Evolutionary conservation across 1,284 basidiomycete genomes (phyloP).

Genomic region (Leccinum insolens): DNA sequence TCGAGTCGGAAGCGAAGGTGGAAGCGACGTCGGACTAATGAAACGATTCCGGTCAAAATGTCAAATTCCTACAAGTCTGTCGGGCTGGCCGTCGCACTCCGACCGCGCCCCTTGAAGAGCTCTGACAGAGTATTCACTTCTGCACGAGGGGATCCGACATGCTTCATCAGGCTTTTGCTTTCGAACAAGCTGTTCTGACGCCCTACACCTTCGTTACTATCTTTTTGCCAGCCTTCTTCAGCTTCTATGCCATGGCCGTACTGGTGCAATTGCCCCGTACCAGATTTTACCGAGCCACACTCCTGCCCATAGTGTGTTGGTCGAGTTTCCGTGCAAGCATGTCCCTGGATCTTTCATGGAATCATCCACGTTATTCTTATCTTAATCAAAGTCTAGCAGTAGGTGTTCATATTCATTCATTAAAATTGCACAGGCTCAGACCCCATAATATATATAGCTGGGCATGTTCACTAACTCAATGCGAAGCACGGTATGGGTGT

Average conservation of each 20-base stretch:
- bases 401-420: slow-evolving; percentile 3
- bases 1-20: not conserved
- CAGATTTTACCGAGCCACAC: slow-evolving; percentile 19
- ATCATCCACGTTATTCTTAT: slow-evolving; percentile 12
- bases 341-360: slow-evolving; percentile 28
- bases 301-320: slow-evolving; percentile 31
- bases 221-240: slow-evolving; percentile 21
- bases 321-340: slow-evolving; percentile 15
- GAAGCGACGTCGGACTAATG: not conserved
- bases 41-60: not conserved
- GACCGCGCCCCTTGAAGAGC: not conserved
- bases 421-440: not conserved
- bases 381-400: slow-evolving; percentile 32
- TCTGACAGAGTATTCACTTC: slow-evolving; percentile 11
- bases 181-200: slow-evolving; percentile 23
- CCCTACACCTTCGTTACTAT: slow-evolving; percentile 23
- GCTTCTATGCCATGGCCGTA: slow-evolving; percentile 33
- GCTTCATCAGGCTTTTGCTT: slow-evolving; percentile 15
- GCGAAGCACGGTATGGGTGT: slow-evolving; percentile 30
- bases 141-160: slow-evolving; percentile 10
- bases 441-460: slow-evolving; percentile 18
- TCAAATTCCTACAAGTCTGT: not conserved
- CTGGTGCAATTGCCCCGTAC: slow-evolving; percentile 30
- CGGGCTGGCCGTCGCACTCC: not conserved
- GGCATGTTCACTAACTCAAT: slow-evolving; percentile 29